Percentiles rank a stretch among this genome's conserved stretches.
phyloP scores from a whole-genome alignment of 2,329 filamentous ascomycete genomes.

The Claviceps citrina region DNA sequence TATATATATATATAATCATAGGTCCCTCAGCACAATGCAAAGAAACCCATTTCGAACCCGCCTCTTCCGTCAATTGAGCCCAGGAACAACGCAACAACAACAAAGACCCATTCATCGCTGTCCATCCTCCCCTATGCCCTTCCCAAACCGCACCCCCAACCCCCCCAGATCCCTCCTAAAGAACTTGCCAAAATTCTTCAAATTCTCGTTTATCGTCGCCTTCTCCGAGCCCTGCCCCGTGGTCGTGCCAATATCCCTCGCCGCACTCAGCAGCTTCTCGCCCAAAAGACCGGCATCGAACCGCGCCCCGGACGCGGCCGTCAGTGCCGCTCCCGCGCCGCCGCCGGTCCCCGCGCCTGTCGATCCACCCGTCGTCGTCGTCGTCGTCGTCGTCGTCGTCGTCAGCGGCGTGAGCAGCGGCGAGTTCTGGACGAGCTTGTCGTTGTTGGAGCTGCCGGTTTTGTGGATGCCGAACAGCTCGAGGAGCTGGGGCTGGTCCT shows the following conservation, averaged over 20 bases:
- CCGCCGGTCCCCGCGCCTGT: slow-evolving; percentile 27
- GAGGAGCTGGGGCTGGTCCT: slow-evolving; percentile 66
- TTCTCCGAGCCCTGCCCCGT: slow-evolving; percentile 34
- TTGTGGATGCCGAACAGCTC: slow-evolving; percentile 74
- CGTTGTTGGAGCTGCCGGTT: slow-evolving; percentile 58
- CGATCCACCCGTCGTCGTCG: slow-evolving; percentile 34
- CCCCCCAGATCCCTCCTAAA: slow-evolving; percentile 77
- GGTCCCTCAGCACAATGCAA: no score
- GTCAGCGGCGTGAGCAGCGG: slow-evolving; percentile 56
- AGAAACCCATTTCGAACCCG: no score
- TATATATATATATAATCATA: no score
- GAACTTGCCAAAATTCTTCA: slow-evolving; percentile 93
- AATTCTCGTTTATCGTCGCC: slow-evolving; percentile 74
- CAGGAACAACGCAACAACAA: not conserved
- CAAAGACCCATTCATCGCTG: slow-evolving; percentile 7
- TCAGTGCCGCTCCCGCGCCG: slow-evolving; percentile 27
- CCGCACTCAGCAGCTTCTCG: slow-evolving; percentile 75
- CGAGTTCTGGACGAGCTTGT: slow-evolving; percentile 54
- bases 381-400: slow-evolving; percentile 39
- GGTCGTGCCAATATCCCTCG: slow-evolving; percentile 62
- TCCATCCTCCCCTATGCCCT: slow-evolving; percentile 29
- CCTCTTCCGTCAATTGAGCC: no score
- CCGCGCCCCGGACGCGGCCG: slow-evolving; percentile 27
- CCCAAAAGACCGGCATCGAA: slow-evolving; percentile 77
- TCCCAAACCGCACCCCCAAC: slow-evolving; percentile 58